Conservation (phyloP, 2,329 filamentous ascomycete genomes). For the Elsinoe australis region DNA sequence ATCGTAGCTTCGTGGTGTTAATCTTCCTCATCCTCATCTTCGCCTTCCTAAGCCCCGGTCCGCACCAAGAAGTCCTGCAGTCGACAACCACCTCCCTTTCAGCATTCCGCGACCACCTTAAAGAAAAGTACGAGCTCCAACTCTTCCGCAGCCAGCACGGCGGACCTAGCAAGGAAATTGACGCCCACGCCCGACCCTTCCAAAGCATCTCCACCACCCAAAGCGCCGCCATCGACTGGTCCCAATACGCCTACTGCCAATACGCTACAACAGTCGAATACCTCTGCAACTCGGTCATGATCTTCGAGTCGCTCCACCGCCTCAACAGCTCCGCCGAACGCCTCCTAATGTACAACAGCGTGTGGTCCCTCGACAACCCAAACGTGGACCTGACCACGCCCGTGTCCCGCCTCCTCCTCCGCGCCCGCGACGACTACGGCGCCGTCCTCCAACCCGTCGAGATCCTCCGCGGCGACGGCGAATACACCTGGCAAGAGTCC, state of each 20-base stretch:
- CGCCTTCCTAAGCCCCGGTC: neutral
- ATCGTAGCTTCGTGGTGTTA: neutral
- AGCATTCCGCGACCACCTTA: too few species aligned
- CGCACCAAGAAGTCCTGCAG: neutral
- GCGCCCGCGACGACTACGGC: slow-evolving; percentile 43
- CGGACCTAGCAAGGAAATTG: too few species aligned
- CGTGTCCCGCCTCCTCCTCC: slow-evolving; percentile 22
- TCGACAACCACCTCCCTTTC: too few species aligned
- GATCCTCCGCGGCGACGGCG: slow-evolving; percentile 27
- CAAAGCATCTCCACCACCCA: too few species aligned
- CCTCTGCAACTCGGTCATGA: slow-evolving; percentile 39
- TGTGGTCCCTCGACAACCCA: slow-evolving; percentile 24
- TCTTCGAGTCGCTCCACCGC: slow-evolving; percentile 38
- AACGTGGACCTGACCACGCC: neutral
- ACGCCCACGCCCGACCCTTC: too few species aligned
- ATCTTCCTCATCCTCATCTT: neutral
- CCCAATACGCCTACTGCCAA: slow-evolving; percentile 36
- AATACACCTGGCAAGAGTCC: slow-evolving; percentile 51
- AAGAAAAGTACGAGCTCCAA: too few species aligned
- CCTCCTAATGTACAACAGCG: slow-evolving; percentile 39
- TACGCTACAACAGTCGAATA: slow-evolving; percentile 39
- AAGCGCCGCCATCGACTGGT: slow-evolving; percentile 31
- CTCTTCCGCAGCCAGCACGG: too few species aligned
- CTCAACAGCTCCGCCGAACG: slow-evolving; percentile 40
- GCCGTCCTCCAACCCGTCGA: slow-evolving; percentile 44